Evolutionary conservation across 192 early-diverging fungal species (phyloP).

Genomic region (Coemansia sp.): DNA sequence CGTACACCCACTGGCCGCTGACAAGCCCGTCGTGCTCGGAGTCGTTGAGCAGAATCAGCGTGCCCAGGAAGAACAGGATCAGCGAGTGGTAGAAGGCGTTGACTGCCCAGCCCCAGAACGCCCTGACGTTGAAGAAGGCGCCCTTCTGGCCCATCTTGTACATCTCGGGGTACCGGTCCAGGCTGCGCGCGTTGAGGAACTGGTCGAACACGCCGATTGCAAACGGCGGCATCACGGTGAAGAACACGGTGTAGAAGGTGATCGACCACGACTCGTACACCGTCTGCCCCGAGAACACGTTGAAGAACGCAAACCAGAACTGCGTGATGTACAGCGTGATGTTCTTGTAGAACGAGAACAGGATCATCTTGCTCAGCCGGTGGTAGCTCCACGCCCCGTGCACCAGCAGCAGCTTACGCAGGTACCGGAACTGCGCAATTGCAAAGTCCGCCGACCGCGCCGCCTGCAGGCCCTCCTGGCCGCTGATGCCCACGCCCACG

Average conservation of each 20-base stretch:
- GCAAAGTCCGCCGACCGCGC: conserved; percentile 97
- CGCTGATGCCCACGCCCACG: conserved; percentile 95
- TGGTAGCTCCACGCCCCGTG: conserved; percentile 98
- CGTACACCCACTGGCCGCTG: conserved; percentile 89
- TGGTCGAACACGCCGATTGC: conserved; percentile 99
- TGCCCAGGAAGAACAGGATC: conserved; percentile 72
- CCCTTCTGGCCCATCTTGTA: conserved; percentile 74
- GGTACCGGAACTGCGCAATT: conserved; percentile 95
- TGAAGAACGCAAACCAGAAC: conserved; percentile 94
- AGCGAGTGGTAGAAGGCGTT: conserved; percentile 95
- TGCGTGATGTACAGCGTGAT: conserved; percentile 98
- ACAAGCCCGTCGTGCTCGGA: conserved; percentile 66
- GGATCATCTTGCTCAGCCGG: conserved; percentile 89
- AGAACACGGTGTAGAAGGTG: conserved; percentile 91
- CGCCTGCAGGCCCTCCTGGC: conserved; percentile 95
- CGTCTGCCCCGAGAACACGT: conserved; percentile 95
- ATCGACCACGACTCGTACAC: conserved; percentile 98
- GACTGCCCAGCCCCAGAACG: conserved; percentile 90
- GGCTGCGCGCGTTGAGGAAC: conserved; percentile 85
- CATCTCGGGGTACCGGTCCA: conserved; percentile 97
- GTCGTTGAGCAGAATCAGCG: conserved; percentile 66
- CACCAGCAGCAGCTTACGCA: conserved; percentile 92
- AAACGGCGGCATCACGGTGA: conserved; percentile 92
- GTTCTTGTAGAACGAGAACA: conserved; percentile 99
- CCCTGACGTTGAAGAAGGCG: conserved; percentile 78